Evolutionary conservation across 371 early-diverging fungal genomes (phyloP).

Genomic region (Scutellospora calospora): DNA sequence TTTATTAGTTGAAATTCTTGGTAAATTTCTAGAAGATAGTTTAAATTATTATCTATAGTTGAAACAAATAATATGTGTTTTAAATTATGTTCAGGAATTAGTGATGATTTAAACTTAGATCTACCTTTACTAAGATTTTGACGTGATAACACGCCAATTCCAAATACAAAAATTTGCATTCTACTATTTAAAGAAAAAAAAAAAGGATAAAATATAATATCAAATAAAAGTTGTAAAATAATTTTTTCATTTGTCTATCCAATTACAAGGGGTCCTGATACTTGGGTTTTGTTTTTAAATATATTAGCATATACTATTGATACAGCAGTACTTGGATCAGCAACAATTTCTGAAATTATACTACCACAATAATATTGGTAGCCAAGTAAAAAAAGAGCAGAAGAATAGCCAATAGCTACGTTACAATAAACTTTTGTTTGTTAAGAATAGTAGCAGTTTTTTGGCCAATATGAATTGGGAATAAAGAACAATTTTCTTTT

Average conservation of each 20-base stretch:
- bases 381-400: background rate
- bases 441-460: background rate
- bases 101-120: background rate
- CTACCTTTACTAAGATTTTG: background rate
- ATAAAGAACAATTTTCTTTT: background rate
- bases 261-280: background rate
- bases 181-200: background rate
- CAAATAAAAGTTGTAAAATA: background rate
- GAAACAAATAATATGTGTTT: too few relatives aligned
- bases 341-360: background rate
- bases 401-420: background rate
- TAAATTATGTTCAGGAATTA: background rate
- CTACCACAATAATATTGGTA: background rate
- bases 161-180: background rate
- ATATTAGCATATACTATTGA: background rate
- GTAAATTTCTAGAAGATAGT: background rate
- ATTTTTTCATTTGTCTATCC: background rate
- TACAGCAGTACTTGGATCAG: background rate
- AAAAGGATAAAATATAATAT: background rate
- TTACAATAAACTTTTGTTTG: background rate
- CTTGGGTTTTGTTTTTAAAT: background rate
- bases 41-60: too few relatives aligned
- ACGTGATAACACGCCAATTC: background rate
- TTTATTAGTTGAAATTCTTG: conserved; percentile 15
- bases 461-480: background rate